Evolutionary conservation across 768 basidiomycete genomes (phyloP), one percentile per base, ranked within the genome.

Genomic region (Artomyces pyxidatus): DNA sequence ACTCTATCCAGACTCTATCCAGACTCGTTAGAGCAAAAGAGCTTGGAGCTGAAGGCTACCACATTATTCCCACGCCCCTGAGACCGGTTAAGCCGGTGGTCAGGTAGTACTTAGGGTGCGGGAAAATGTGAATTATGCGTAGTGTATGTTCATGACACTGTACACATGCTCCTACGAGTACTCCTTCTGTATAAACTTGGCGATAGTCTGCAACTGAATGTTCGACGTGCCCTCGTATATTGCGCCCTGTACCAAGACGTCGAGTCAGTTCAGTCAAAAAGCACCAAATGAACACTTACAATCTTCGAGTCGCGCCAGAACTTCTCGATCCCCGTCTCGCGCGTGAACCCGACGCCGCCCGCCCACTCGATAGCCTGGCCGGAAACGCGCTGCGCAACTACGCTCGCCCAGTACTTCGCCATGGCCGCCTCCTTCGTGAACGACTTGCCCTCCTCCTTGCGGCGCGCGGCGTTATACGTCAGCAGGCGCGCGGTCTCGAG

Each of bases 171-270:
- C 19, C 54, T 63, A 87, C 59, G 87, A 83, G 58, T 90, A 81
- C 61, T 91, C 75, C 67, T 88, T 89, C 65, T 92, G 87, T 48
- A 95, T 77, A 53, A 86, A 81, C 68, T 86, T 95, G 4, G 93
- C 89, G 59, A 99, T 96, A 0, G 96, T 99, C 67, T 94, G 85
- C 28, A 97, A 71, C 65, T 98, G 96, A 50, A 99, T 98, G 64
- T 98, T 99, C n/a, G 87, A 91, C 38, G 95, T 97, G 32, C 95
- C 92, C 61, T 93, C 90, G 58, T 92, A 92, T 45, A 92, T 91
- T 2, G 88, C 87, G 23, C 90, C 88, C 88, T 91, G 50, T 28
- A 10, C 38, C 29, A 44, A n/a, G 2, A 30, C 28, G 17, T 42
- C 46, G 1, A 48, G 14, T 12, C 17, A 26, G 41, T 19, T 29